Conservation (phyloP, 306 rosid genomes). For the Vigna angularis region DNA sequence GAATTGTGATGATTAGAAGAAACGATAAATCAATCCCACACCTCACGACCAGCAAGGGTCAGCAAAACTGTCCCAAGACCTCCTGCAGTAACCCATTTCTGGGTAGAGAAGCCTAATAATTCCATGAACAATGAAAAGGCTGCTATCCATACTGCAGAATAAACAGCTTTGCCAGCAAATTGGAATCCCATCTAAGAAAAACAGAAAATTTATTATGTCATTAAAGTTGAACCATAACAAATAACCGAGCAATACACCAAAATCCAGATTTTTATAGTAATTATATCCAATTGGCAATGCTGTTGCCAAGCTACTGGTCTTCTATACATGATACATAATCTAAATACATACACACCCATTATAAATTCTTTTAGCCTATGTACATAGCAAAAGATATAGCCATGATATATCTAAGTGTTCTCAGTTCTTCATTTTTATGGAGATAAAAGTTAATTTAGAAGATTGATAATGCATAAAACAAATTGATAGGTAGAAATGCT, state of each 20-base stretch:
- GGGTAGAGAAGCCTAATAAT: slow-evolving; percentile 94
- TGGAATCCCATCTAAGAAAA: slow-evolving; percentile 92
- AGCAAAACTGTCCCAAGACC: slow-evolving; percentile 98
- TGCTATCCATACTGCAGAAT: slow-evolving; percentile 96
- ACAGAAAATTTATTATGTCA: slow-evolving; percentile 31
- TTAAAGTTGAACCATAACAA: slow-evolving; percentile 24
- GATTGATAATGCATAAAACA: slow-evolving; percentile 8
- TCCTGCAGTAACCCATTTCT: slow-evolving; percentile 97
- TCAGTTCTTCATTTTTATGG: slow-evolving; percentile 30
- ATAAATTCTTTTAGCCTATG: slow-evolving; percentile 30
- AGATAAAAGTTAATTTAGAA: slow-evolving; percentile 31
- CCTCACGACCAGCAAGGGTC: slow-evolving; percentile 99
- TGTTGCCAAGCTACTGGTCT: slow-evolving; percentile 31
- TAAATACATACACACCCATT: slow-evolving; percentile 16
- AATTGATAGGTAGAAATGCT: slow-evolving; percentile 12
- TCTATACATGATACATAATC: slow-evolving; percentile 26
- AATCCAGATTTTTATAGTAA: slow-evolving; percentile 14
- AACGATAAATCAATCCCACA: slow-evolving; percentile 41
- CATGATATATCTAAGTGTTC: slow-evolving; percentile 20
- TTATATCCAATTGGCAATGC: slow-evolving; percentile 19
- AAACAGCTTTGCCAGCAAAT: slow-evolving; percentile 89
- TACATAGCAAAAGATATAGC: slow-evolving; percentile 30
- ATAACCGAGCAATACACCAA: slow-evolving; percentile 31
- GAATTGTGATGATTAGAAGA: slow-evolving; percentile 1
- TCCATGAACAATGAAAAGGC: slow-evolving; percentile 95